Conservation (phyloP, 2,329 filamentous ascomycete genomes). For the Fusarium bulbicola region DNA sequence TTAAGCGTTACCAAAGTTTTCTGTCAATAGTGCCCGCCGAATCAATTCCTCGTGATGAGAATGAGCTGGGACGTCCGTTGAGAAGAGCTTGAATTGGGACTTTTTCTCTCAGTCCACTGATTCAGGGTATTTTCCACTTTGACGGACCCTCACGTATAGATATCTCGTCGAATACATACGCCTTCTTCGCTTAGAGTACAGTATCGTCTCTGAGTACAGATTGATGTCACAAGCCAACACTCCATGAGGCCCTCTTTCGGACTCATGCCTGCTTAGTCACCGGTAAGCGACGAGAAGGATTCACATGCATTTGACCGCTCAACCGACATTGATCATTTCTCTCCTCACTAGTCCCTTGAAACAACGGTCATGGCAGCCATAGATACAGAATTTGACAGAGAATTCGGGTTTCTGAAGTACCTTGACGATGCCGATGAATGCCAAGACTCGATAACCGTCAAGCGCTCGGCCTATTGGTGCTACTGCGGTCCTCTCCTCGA, state of each 20-base stretch:
- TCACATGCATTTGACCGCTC: not conserved
- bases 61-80: not conserved
- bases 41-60: not conserved
- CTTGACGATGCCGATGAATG: not conserved
- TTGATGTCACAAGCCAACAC: not conserved
- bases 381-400: not conserved
- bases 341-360: too few relatives aligned
- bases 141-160: not conserved
- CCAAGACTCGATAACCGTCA: slow-evolving; percentile 25
- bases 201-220: not conserved
- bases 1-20: not conserved
- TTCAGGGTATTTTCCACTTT: not conserved
- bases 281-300: slow-evolving; percentile 2
- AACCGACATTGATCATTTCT: not conserved
- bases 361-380: not conserved
- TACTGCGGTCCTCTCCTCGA: slow-evolving; percentile 54
- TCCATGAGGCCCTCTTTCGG: not conserved
- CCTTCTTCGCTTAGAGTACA: not conserved
- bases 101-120: not conserved
- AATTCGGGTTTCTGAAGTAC: slow-evolving; percentile 21
- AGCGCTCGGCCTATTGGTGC: slow-evolving; percentile 52
- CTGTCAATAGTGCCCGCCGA: not conserved
- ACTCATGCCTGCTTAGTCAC: not conserved
- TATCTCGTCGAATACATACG: not conserved
- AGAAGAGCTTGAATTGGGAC: not conserved